Conservation (phyloP, 2,329 filamentous ascomycete genomes). For the Chrysosporium keratinophilum region DNA sequence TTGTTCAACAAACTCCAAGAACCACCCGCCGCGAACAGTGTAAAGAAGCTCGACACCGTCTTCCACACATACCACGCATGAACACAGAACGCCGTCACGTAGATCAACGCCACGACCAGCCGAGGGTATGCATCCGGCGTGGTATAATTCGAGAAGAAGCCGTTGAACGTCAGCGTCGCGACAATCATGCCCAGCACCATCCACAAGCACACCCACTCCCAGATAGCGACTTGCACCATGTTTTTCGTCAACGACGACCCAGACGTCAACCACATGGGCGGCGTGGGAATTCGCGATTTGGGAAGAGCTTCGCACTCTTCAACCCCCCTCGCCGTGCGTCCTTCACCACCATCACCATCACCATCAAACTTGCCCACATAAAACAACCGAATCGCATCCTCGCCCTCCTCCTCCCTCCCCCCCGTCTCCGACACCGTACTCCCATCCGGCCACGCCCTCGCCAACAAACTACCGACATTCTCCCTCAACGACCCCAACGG, state of each 20-base stretch:
- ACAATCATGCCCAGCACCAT: slow-evolving; percentile 11
- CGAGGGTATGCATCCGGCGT: slow-evolving; percentile 9
- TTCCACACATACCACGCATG: slow-evolving; percentile 13
- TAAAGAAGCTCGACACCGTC: slow-evolving; percentile 9
- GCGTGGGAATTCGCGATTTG: slow-evolving; percentile 1
- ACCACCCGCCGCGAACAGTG: slow-evolving; percentile 7
- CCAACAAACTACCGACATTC: slow-evolving; percentile 4
- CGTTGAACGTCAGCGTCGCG: slow-evolving; percentile 10
- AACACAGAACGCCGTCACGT: slow-evolving; percentile 2
- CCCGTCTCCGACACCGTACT: slow-evolving; percentile 2
- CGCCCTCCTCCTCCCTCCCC: background rate
- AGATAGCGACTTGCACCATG: slow-evolving; percentile 9
- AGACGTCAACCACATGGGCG: slow-evolving; percentile 9
- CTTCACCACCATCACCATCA: background rate
- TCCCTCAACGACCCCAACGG: slow-evolving; percentile 2
- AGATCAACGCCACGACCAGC: slow-evolving; percentile 9
- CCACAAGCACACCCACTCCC: slow-evolving; percentile 13
- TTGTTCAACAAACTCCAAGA: slow-evolving; percentile 12
- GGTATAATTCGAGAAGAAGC: slow-evolving; percentile 2
- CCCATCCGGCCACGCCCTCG: slow-evolving; percentile 8
- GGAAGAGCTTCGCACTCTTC: slow-evolving; percentile 9
- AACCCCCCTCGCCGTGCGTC: slow-evolving; percentile 6
- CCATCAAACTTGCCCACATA: slow-evolving; percentile 9
- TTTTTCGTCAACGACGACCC: slow-evolving; percentile 12
- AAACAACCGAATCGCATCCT: slow-evolving; percentile 7